A percentile compares a stretch with the other conserved stretches of the same genome.
phyloP scores from a whole-genome alignment of 768 basidiomycete species.

The Favolaschia claudopus region DNA sequence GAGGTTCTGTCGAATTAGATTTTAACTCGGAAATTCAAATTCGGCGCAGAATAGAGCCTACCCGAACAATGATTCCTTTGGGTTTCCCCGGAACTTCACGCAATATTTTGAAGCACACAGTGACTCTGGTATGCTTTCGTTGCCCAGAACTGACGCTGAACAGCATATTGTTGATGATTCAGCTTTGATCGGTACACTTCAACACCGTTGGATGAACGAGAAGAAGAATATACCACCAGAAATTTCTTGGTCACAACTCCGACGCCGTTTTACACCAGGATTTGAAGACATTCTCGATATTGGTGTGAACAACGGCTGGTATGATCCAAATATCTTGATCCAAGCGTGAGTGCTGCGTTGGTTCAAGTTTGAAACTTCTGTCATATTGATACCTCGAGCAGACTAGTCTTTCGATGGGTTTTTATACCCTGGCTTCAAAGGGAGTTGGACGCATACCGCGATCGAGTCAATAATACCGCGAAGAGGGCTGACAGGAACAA shows the following conservation, averaged over 20 bases:
- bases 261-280: slow-evolving; percentile 40
- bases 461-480: slow-evolving; percentile 26
- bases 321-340: slow-evolving; percentile 32
- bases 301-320: slow-evolving; percentile 38
- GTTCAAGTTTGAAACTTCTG: not conserved
- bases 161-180: too few species aligned
- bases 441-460: slow-evolving; percentile 39
- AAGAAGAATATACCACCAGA: slow-evolving; percentile 49
- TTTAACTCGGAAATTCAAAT: too few species aligned
- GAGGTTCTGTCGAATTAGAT: too few species aligned
- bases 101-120: too few species aligned
- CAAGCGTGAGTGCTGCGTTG: slow-evolving; percentile 32
- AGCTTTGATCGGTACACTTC: slow-evolving; percentile 36
- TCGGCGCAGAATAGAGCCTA: too few species aligned
- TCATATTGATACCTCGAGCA: slow-evolving; percentile 3
- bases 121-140: too few species aligned
- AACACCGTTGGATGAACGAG: slow-evolving; percentile 43
- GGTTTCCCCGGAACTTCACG: too few species aligned
- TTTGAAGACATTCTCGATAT: slow-evolving; percentile 45
- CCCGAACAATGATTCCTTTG: too few species aligned
- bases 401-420: slow-evolving; percentile 43
- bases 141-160: too few species aligned
- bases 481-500: slow-evolving; percentile 38
- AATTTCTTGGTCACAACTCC: slow-evolving; percentile 45
- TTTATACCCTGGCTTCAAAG: slow-evolving; percentile 45